Evolutionary conservation across 495 filamentous ascomycete genomes (phyloP).

Genomic region (Amorphotheca resinae): DNA sequence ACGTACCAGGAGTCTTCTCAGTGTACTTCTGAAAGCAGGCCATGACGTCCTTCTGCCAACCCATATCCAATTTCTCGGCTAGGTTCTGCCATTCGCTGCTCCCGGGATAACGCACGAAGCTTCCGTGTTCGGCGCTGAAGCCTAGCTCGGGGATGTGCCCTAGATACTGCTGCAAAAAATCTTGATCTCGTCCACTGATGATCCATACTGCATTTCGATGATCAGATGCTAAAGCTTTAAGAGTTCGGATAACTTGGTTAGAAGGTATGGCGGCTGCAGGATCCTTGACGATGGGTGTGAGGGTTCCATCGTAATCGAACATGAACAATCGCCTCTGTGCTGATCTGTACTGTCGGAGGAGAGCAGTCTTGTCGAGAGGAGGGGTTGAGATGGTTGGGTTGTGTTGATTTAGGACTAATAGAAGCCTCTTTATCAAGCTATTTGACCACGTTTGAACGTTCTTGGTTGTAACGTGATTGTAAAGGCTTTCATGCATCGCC

Average conservation of each 20-base stretch:
- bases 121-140: constrained; percentile 89
- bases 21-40: constrained; percentile 75
- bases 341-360: constrained; percentile 59
- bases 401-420: constrained; percentile 64
- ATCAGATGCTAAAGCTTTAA: constrained; percentile 69
- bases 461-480: constrained; percentile 68
- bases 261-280: constrained; percentile 79
- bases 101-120: constrained; percentile 73
- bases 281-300: constrained; percentile 91
- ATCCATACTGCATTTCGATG: constrained; percentile 89
- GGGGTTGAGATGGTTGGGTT: constrained; percentile 68
- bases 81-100: constrained; percentile 71
- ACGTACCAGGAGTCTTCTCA: constrained; percentile 62
- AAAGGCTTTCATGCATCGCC: constrained; percentile 49
- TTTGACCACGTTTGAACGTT: constrained; percentile 76
- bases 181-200: constrained; percentile 83
- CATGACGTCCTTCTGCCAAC: constrained; percentile 73
- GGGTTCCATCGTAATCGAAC: constrained; percentile 97
- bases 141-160: constrained; percentile 76
- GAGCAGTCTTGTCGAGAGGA: constrained; percentile 54
- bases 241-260: constrained; percentile 61
- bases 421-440: constrained; percentile 58
- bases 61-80: constrained; percentile 71
- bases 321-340: constrained; percentile 74
- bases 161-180: constrained; percentile 76